phyloP scores from a whole-genome alignment of 2,329 filamentous ascomycete genomes.

The Fusarium paranaense region DNA sequence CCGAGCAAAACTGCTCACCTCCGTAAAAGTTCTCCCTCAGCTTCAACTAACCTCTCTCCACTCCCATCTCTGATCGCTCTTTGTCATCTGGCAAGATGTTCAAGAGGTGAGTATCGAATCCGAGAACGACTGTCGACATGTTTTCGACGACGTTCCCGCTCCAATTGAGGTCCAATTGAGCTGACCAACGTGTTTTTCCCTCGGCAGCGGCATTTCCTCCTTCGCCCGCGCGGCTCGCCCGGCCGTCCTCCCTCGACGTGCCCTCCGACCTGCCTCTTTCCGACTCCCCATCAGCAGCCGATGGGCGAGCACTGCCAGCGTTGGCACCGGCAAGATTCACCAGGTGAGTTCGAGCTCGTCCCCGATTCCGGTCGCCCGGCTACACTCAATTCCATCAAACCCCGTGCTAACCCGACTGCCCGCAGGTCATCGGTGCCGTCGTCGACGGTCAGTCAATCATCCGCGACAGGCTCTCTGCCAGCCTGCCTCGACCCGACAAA shows the following conservation, averaged over 20 bases:
- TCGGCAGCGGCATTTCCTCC: constrained; percentile 73
- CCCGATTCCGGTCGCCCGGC: constrained; percentile 40
- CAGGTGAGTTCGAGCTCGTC: constrained; percentile 62
- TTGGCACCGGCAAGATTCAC: constrained; percentile 75
- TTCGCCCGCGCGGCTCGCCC: constrained; percentile 72
- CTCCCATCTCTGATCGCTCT: constrained; percentile 71
- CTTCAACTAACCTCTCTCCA: constrained; percentile 66
- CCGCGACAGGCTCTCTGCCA: constrained; percentile 18
- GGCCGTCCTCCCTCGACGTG: constrained; percentile 67
- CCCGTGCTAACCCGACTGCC: constrained; percentile 36
- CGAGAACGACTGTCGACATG: constrained; percentile 45
- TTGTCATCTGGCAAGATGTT: constrained; percentile 82
- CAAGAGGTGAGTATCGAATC: constrained; percentile 75
- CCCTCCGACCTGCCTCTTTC: constrained; percentile 67
- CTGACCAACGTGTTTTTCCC: constrained; percentile 47
- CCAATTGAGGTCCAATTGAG: constrained; percentile 65
- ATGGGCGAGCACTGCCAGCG: constrained; percentile 69
- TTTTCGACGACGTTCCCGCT: constrained; percentile 34
- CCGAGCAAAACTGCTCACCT: constrained; percentile 62
- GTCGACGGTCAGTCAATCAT: constrained; percentile 84
- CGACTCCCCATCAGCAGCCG: constrained; percentile 67
- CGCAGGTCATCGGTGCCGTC: constrained; percentile 97
- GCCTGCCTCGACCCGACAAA: constrained; percentile 6
- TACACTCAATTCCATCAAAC: constrained; percentile 23
- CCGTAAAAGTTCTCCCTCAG: constrained; percentile 62